A percentile compares a stretch with the other conserved stretches of the same genome.
Evolutionary conservation across 768 basidiomycete species (phyloP).

Genomic region (Rhizopogon rudus): DNA sequence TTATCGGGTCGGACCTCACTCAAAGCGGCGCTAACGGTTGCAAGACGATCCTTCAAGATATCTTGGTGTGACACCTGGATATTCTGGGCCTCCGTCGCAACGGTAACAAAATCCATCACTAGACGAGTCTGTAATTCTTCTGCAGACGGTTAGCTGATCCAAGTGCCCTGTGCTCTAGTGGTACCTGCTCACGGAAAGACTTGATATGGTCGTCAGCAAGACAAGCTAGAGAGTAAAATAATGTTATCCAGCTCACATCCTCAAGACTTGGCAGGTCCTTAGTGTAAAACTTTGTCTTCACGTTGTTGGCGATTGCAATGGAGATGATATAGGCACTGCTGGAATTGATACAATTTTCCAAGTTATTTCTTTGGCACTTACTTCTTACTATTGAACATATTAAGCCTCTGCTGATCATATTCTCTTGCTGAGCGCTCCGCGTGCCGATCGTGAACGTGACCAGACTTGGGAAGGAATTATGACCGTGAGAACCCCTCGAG

Average conservation of each 20-base stretch:
- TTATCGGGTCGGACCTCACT: slow-evolving; percentile 46
- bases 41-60: slow-evolving; percentile 45
- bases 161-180: background rate
- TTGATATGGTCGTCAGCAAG: slow-evolving; percentile 24
- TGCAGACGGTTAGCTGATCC: slow-evolving; percentile 19
- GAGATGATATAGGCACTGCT: slow-evolving; percentile 53
- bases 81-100: slow-evolving; percentile 55
- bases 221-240: slow-evolving; percentile 5
- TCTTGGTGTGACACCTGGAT: slow-evolving; percentile 59
- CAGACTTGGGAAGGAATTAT: background rate
- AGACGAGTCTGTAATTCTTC: slow-evolving; percentile 70
- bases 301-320: slow-evolving; percentile 61
- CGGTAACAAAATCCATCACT: slow-evolving; percentile 45
- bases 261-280: slow-evolving; percentile 65
- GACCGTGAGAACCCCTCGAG: background rate
- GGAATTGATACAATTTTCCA: background rate
- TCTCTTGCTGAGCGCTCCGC: slow-evolving; percentile 71
- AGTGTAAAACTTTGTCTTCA: slow-evolving; percentile 68
- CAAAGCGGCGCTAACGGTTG: slow-evolving; percentile 43
- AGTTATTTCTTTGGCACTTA: slow-evolving; percentile 22
- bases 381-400: slow-evolving; percentile 86
- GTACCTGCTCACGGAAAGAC: slow-evolving; percentile 57
- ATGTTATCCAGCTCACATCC: slow-evolving; percentile 47
- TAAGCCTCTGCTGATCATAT: slow-evolving; percentile 67
- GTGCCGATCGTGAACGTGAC: slow-evolving; percentile 57